Base-by-base conservation (phyloP, 2,329 filamentous ascomycete genomes). In the Ophidiomyces ophidiicola region DNA sequence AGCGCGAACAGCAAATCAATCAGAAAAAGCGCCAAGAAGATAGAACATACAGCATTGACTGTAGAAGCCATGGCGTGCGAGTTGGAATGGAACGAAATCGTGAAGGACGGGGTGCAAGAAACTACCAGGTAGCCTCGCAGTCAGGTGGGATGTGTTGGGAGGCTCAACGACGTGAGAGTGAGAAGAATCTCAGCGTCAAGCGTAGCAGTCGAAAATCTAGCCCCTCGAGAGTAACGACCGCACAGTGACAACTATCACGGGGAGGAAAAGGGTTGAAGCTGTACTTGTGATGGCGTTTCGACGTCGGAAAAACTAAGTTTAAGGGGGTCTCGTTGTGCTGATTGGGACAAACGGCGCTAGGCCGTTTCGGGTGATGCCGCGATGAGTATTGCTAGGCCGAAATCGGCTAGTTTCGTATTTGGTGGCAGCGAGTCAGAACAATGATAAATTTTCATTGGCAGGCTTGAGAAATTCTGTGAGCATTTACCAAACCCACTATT, bases 1-100 rank as follows among this genome's bases (percentile, higher is more conserved):
- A 29, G n/a, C 2, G n/a, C 18, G 17, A 5, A 17, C 14, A 21
- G 21, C 29, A 15, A 32, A 15, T 5, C 17, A 14, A 17, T 21
- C 5, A 11, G 11, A 29, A 7, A 14, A 23, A 6, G 30, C 11
- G 18, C 12, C 3, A 17, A 24, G 11, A 3, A 15, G n/a, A 36
- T 7, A 26, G 19, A 18, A 48, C 67, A 54, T 69, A 71, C 67
- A 60, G 67, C 66, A 57, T 65, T 68, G 55, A 69, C 59, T 51
- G 67, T 64, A 53, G 67, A 68, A 54, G 68, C 70, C 67, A 70
- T 70, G 55, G 53, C 67, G 57, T 54, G 49, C 48, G 32, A 32
- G 23, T 38, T 34, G 47, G 43, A 36, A 36, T 42, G 23, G 31
- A 39, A 28, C 42, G 41, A 39, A 36, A 41, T 41, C 14, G 32